A percentile compares a stretch with the other conserved stretches of the same genome.
Evolutionary conservation across 2,329 filamentous ascomycete species (phyloP).

Genomic region (Cryphonectria naterciae): DNA sequence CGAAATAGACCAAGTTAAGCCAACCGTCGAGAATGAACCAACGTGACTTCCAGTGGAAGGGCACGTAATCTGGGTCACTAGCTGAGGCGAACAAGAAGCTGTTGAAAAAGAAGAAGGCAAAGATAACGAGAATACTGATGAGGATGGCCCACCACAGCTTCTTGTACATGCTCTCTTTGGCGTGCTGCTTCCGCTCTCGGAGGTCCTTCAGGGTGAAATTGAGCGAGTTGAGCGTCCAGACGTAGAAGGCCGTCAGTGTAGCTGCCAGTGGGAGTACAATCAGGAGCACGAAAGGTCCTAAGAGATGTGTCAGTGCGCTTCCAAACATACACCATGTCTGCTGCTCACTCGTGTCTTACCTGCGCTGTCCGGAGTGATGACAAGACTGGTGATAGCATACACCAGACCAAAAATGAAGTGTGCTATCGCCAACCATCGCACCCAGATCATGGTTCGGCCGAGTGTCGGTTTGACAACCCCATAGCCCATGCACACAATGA

Average conservation of each 20-base stretch:
- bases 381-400: conserved; percentile 86
- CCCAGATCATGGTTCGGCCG: conserved; percentile 91
- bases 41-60: conserved; percentile 93
- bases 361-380: conserved; percentile 86
- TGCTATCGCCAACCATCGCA: conserved; percentile 85
- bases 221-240: conserved; percentile 96
- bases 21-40: conserved; percentile 98
- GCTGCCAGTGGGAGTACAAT: conserved; percentile 91
- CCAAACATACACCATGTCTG: not conserved
- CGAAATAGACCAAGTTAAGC: conserved; percentile 95
- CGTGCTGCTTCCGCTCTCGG: conserved; percentile 89
- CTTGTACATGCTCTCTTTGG: conserved; percentile 95
- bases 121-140: conserved; percentile 89
- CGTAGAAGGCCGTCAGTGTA: conserved; percentile 94
- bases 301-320: not conserved
- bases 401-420: conserved; percentile 96
- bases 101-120: conserved; percentile 98
- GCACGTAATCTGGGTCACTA: conserved; percentile 85
- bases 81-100: conserved; percentile 91
- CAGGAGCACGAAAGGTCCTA: conserved; percentile 84
- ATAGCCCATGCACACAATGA: conserved; percentile 99
- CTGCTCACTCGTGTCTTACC: conserved; percentile 46
- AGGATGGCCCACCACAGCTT: conserved; percentile 99
- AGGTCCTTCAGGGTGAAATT: conserved; percentile 95
- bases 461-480: conserved; percentile 94